A percentile compares a stretch with the other conserved stretches of the same genome.
These are phyloP conservation scores for Penicillium roqueforti DNA, from an alignment of 495 filamentous ascomycete genomes.

Conservation along the genomic window DNA sequence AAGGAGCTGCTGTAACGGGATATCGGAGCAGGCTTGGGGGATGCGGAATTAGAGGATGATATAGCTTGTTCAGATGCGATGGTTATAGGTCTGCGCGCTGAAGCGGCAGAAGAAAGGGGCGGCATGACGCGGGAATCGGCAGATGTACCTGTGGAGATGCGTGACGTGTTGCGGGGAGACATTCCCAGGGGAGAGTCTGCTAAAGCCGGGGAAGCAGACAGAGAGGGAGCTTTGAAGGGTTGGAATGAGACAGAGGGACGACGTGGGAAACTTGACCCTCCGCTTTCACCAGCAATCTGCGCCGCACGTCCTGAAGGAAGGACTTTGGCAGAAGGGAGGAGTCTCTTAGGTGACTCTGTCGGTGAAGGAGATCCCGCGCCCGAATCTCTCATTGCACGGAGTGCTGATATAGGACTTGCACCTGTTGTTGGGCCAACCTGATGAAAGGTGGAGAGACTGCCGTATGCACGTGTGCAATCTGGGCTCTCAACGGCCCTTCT, in stretches of 20 bases:
- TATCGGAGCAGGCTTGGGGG: slow-evolving; percentile 70
- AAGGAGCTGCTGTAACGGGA: slow-evolving; percentile 79
- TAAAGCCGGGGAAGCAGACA: slow-evolving; percentile 81
- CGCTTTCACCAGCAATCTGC: slow-evolving; percentile 48
- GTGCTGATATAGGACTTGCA: slow-evolving; percentile 81
- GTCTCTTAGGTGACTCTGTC: slow-evolving; percentile 58
- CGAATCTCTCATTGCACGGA: slow-evolving; percentile 62
- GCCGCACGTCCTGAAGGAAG: slow-evolving; percentile 59
- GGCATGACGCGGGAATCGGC: slow-evolving; percentile 59
- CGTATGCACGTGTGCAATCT: slow-evolving; percentile 78
- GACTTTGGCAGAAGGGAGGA: slow-evolving; percentile 55
- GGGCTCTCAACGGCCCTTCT: slow-evolving; percentile 45
- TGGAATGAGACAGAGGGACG: slow-evolving; percentile 90
- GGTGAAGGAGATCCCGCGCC: slow-evolving; percentile 41
- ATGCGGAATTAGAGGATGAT: slow-evolving; percentile 59
- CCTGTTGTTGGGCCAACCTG: slow-evolving; percentile 67
- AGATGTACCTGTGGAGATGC: slow-evolving; percentile 50
- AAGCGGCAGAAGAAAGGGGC: slow-evolving; percentile 50
- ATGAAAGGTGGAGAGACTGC: slow-evolving; percentile 90
- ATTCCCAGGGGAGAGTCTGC: slow-evolving; percentile 47
- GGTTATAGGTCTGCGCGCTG: slow-evolving; percentile 38
- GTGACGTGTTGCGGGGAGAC: slow-evolving; percentile 60
- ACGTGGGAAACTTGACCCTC: slow-evolving; percentile 51
- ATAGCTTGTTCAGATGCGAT: slow-evolving; percentile 54
- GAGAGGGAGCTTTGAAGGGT: slow-evolving; percentile 89